Base-by-base conservation (phyloP, 352 stramenopile genomes). In the Globisporangium mamillatum region DNA sequence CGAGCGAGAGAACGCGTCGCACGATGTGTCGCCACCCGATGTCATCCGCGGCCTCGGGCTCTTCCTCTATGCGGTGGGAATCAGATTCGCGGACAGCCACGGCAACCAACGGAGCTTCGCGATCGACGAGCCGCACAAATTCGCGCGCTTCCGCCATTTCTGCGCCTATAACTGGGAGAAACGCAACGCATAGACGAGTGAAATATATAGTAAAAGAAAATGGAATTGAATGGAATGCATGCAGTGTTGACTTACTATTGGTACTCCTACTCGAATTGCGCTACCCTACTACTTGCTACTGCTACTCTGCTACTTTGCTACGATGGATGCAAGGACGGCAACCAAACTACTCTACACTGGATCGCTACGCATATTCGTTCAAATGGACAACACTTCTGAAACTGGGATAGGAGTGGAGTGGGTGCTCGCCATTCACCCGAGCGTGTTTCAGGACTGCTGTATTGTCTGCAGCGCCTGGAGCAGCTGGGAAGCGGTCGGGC, bases 401-500 rank as follows among this genome's bases (percentile, higher is more conserved):
- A 18, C n/a, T 46, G 20, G 5, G 44, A 52, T 24, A 52, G 4
- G 18, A 52, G 6, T 48, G 12, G 32, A 46, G 14, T 46, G 44
- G 44, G 4, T 22, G 41, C 62, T 60, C n/a, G 46, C 32, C 44
- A 10, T 22, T 59, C 48, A 61, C 18, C 36, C 22, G 22, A 20
- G 55, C 20, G 55, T 60, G 29, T 60, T 60, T 60, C 20, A 60
- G 18, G 29, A 46, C 10, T 72, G 70, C 65, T 70, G 71, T 53
- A 67, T 48, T 24, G 75, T 82, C 25, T 88, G 75, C 32, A 93
- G 64, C 9, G 75, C 79, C 54, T 90, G 79, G 12, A 89, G 72
- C 16, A 92, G 71, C 69, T 92, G 82, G n/a, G 72, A 77, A 14
- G 84, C 80, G 9, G 75, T 85, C 46, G 82, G 82, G 68, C 84